Base-by-base conservation (phyloP, 1,284 basidiomycete species). In the Tylopilus sp. region DNA sequence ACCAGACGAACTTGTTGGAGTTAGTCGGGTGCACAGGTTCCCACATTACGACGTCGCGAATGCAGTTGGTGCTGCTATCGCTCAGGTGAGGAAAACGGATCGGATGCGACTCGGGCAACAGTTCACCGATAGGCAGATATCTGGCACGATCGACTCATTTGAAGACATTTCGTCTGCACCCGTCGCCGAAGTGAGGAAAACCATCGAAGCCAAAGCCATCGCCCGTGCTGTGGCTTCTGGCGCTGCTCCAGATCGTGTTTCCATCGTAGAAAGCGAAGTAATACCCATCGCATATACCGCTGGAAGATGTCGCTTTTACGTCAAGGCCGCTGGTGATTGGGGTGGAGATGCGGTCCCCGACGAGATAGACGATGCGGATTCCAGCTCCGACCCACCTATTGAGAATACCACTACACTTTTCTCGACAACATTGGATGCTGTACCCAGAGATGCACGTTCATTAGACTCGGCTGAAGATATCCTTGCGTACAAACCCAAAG, bases 41-140 rank as follows among this genome's bases (percentile, higher is more conserved):
- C 75, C 74, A 0, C 75, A 73, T 62, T 76, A 71, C 46, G 72
- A 74, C 39, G 77, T 80, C 15, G 81, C 81, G 8, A 83, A 83
- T 44, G 81, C 81, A 2, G 78, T 83, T 9, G 80, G 81, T 13
- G 76, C 76, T 33, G 76, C 76, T 37, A 73, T 72, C 63, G 69
- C 70, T 19, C 60, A 65, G 67, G 67, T 69, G 18, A 48, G 55
- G 37, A 11, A 36, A 18, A 12, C 30, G 13, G 25, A 18, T 31
- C 35, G 18, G 31, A 10, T 29, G 13, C 25, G 23, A 25, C 26
- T 10, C 29, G 2, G 29, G n/a, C 19, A 12, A 33, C 38, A 12
- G 42, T 49, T 63, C 38, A 58, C 33, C n/a, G 21, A 42, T 11
- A 13, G 2, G 29, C 46, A 72, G 71, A 67, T 72, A 51, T 71